A percentile compares a stretch with the other conserved stretches of the same genome.
These are phyloP conservation scores for Epichloe bromicola DNA, from an alignment of 2,329 filamentous ascomycete genomes.

Conservation along the genomic window DNA sequence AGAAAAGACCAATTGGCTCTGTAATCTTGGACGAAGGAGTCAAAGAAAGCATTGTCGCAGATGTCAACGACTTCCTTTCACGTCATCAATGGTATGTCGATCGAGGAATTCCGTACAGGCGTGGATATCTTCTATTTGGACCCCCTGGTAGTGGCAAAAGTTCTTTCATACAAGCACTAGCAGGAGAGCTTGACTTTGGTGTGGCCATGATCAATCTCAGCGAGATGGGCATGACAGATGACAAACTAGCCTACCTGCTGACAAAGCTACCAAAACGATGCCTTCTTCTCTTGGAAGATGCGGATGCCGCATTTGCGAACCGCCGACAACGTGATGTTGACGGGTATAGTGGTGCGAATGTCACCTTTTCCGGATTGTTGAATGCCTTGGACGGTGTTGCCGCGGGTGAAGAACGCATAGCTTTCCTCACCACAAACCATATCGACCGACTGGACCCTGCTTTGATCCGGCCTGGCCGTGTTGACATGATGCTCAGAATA, in stretches of 20 bases:
- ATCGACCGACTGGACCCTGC: slow-evolving; percentile 82
- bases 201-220: slow-evolving; percentile 88
- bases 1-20: slow-evolving; percentile 76
- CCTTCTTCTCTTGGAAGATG: slow-evolving; percentile 75
- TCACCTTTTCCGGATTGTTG: slow-evolving; percentile 85
- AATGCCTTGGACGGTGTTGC: slow-evolving; percentile 85
- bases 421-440: slow-evolving; percentile 92
- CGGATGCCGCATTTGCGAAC: slow-evolving; percentile 82
- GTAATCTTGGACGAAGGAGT: slow-evolving; percentile 78
- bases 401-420: slow-evolving; percentile 83
- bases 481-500: slow-evolving; percentile 85
- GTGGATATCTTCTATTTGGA: slow-evolving; percentile 80
- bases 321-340: slow-evolving; percentile 64
- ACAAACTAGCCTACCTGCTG: slow-evolving; percentile 73
- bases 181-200: slow-evolving; percentile 82
- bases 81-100: slow-evolving; percentile 83
- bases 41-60: slow-evolving; percentile 65
- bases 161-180: slow-evolving; percentile 89
- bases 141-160: slow-evolving; percentile 93
- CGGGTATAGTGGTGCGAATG: slow-evolving; percentile 74
- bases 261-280: slow-evolving; percentile 75
- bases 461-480: slow-evolving; percentile 76
- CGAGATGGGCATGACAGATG: slow-evolving; percentile 80
- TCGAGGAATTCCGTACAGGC: slow-evolving; percentile 83
- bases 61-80: slow-evolving; percentile 70